Evolutionary conservation across 2,329 filamentous ascomycete species (phyloP).

Genomic region (Blastomyces percursus): DNA sequence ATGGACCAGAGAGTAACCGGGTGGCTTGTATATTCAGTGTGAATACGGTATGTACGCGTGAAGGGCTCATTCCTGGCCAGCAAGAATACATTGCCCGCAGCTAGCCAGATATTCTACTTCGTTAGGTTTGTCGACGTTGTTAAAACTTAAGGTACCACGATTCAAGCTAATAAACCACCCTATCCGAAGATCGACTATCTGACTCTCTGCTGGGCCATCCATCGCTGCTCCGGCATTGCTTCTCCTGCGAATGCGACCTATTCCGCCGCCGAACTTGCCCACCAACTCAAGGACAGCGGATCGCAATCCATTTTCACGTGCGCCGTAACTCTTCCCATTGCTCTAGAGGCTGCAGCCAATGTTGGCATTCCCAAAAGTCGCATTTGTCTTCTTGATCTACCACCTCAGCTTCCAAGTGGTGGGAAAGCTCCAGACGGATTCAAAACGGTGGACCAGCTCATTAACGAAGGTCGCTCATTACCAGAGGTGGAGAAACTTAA

Average conservation of each 20-base stretch:
- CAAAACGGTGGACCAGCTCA: slow-evolving; percentile 56
- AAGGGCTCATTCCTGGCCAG: not conserved
- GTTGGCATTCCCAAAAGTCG: slow-evolving; percentile 52
- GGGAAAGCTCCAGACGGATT: slow-evolving; percentile 37
- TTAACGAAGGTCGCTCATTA: slow-evolving; percentile 46
- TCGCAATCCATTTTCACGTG: slow-evolving; percentile 65
- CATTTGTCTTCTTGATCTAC: slow-evolving; percentile 59
- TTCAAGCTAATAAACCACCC: not conserved
- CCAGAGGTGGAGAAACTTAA: slow-evolving; percentile 31
- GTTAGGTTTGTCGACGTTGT: not conserved
- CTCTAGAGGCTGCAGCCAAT: slow-evolving; percentile 53
- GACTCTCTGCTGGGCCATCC: slow-evolving; percentile 60
- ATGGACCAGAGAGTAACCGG: slow-evolving; percentile 70
- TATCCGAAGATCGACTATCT: slow-evolving; percentile 58
- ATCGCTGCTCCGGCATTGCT: slow-evolving; percentile 61
- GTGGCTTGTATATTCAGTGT: slow-evolving; percentile 66
- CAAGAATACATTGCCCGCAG: not conserved
- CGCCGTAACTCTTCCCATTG: slow-evolving; percentile 51
- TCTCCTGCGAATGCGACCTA: slow-evolving; percentile 68
- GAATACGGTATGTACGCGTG: slow-evolving; percentile 54
- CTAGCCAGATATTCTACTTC: not conserved
- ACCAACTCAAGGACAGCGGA: slow-evolving; percentile 59
- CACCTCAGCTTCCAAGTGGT: slow-evolving; percentile 43
- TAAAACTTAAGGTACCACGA: not conserved
- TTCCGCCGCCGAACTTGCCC: slow-evolving; percentile 56